Conservation (phyloP, 768 basidiomycete species). For the Neoboletus magnificus region DNA sequence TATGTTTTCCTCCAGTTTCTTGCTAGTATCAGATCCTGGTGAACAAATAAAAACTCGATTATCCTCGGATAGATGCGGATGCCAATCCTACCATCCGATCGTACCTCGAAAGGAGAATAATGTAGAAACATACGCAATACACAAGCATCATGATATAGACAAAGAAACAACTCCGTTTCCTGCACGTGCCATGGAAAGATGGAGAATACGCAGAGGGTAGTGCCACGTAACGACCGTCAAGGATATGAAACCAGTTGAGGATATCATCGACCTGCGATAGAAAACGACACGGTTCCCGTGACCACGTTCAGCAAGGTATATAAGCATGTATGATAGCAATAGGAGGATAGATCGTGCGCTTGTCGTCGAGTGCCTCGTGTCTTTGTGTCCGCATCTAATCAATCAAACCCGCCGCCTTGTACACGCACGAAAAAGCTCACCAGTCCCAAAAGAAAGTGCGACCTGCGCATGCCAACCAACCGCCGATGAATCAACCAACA, state of each 20-base stretch:
- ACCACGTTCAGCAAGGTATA: slow-evolving; percentile 30
- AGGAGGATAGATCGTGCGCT: slow-evolving; percentile 31
- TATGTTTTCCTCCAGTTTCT: not conserved
- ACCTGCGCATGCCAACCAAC: slow-evolving; percentile 27
- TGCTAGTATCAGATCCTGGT: not conserved
- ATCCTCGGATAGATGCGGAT: slow-evolving; percentile 16
- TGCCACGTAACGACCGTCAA: slow-evolving; percentile 29
- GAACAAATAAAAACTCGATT: slow-evolving; percentile 21
- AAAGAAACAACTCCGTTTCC: slow-evolving; percentile 18
- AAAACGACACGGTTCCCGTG: slow-evolving; percentile 28
- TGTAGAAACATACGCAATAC: slow-evolving; percentile 30
- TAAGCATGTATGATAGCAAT: slow-evolving; percentile 34
- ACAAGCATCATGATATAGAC: slow-evolving; percentile 29
- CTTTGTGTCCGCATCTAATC: slow-evolving; percentile 7
- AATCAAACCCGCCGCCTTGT: not conserved
- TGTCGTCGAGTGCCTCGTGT: slow-evolving; percentile 32
- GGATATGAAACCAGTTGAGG: slow-evolving; percentile 25
- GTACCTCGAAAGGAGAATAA: slow-evolving; percentile 26
- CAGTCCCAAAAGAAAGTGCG: slow-evolving; percentile 27
- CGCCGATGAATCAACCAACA: slow-evolving; percentile 23
- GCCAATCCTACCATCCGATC: slow-evolving; percentile 8
- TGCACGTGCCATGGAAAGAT: slow-evolving; percentile 1
- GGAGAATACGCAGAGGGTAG: slow-evolving; percentile 12
- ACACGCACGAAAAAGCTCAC: slow-evolving; percentile 10
- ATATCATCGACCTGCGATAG: slow-evolving; percentile 33